Evolutionary conservation across 108 stramenopile species (phyloP).

Genomic region (Pseudonitzschia multiseries): DNA sequence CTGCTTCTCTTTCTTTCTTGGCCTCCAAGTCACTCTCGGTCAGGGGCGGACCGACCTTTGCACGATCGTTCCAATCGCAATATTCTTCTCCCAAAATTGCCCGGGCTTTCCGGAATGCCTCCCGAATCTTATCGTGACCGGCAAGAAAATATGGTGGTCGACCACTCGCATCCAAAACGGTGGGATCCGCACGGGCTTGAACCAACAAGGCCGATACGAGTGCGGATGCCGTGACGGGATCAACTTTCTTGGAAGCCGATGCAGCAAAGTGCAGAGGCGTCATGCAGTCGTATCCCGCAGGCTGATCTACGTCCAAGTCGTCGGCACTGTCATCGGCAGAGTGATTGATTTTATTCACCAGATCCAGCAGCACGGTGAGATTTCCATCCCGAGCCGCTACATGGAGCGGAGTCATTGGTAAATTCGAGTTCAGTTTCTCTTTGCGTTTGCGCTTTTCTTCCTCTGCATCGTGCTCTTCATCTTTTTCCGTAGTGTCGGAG

Average conservation of each 20-base stretch:
- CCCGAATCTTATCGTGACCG: slow-evolving; percentile 59
- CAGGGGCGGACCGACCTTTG: slow-evolving; percentile 75
- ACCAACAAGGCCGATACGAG: slow-evolving; percentile 53
- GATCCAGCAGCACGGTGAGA: slow-evolving; percentile 41
- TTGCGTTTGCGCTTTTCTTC: slow-evolving; percentile 7
- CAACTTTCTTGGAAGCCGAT: slow-evolving; percentile 20
- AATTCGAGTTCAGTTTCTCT: slow-evolving; percentile 17
- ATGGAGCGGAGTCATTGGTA: slow-evolving; percentile 60
- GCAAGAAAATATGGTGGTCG: slow-evolving; percentile 77
- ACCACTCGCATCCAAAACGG: slow-evolving; percentile 52
- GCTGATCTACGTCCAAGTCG: slow-evolving; percentile 22
- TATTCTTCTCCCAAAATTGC: slow-evolving; percentile 65
- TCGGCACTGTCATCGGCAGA: slow-evolving; percentile 18
- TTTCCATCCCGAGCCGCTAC: slow-evolving; percentile 63
- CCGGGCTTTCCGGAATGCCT: slow-evolving; percentile 84
- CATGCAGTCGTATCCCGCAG: slow-evolving; percentile 51
- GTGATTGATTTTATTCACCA: slow-evolving; percentile 28
- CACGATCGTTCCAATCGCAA: slow-evolving; percentile 71
- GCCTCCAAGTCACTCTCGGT: slow-evolving; percentile 52
- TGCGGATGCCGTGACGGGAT: slow-evolving; percentile 31
- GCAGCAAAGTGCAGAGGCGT: slow-evolving; percentile 71
- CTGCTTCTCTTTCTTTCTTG: slow-evolving; percentile 71
- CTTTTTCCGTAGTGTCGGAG: background rate
- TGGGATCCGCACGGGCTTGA: slow-evolving; percentile 76
- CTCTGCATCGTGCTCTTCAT: background rate